Base-by-base conservation (phyloP, 1,284 basidiomycete species). In the Microstroma glucosiphilum region DNA sequence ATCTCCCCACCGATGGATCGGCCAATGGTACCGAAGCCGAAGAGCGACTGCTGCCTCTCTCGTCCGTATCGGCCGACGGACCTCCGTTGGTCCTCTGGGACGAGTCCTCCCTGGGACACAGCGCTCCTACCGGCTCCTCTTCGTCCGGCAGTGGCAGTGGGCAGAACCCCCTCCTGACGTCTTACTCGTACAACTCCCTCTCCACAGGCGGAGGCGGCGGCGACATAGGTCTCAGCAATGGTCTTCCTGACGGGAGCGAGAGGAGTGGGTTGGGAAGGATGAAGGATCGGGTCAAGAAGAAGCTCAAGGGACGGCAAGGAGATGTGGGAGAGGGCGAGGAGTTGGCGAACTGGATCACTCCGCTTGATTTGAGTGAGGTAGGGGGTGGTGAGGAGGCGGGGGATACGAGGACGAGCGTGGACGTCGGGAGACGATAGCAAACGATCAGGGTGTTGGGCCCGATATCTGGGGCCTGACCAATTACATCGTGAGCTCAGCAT, bases 21-120 rank as follows among this genome's bases (percentile, higher is more conserved):
- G 17, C 59, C 68, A 12, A 57, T 46, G 1, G 54, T 60, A 6
- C 57, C 62, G 11, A 59, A 62, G 6, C 53, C 64, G n/a, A 40
- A 54, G 9, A 7, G 51, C 40, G 49, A 54, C 58, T 46, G 12
- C 21, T 21, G 11, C 11, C 57, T 60, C 11, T 60, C 58, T 6
- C 9, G 60, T 4, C 60, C 62, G 46, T 56, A 41, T 23, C 7
- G 43, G 7, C 40, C 55, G 23, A 23, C 15, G 30, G 30, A 2
- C 15, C 40, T 15, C 40, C 40, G 37, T 6, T 17, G 17, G 30
- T 30, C 30, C 19, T 40, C 15, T 56, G 30, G 37, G 21, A 40
- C 55, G 55, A 56, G n/a, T 30, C 53, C 9, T 11, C 37, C 12
- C n/a, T 11, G 30, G 23, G 17, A 2, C 17, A 17, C 21, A 13